Evolutionary conservation across 2,329 filamentous ascomycete species (phyloP), one percentile per base, ranked within the genome.

Genomic region (Colletotrichum siamense): DNA sequence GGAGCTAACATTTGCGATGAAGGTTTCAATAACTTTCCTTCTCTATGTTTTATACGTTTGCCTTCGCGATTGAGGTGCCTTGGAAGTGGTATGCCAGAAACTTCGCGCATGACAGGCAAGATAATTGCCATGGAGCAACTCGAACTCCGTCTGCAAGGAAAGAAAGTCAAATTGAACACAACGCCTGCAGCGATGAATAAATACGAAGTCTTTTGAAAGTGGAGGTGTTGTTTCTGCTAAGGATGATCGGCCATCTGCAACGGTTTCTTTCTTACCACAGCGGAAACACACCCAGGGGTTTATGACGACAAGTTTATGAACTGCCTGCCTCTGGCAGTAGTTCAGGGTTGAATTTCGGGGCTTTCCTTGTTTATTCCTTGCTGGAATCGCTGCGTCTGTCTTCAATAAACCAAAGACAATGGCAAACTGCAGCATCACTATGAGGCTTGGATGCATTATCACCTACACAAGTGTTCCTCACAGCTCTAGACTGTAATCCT

Each of bases 331-430:
- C 44, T 6, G 6, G n/a, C 6, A 49, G 12, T 49, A 1, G 5
- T 49, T 4, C n/a, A 22, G 10, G 12, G n/a, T 2, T n/a, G 6
- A 22, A 12, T 49, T 5, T n/a, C 1, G 10, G 39, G 5, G 3
- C 18, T n/a, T n/a, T 49, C 1, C 0, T 13, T 22, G 4, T 49
- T 18, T 49, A 6, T 13, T 49, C 6, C 44, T 2, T 49, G 2
- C 3, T 49, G n/a, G 0, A 49, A n/a, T 22, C 0, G 6, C 2
- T 49, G 44, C 6, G 12, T 7, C 22, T 7, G 0, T n/a, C 1
- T 49, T 8, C 3, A 22, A 22, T 13, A 22, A 12, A 49, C 44
- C 44, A 13, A 49, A 49, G 44, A 7, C 2, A 13, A n/a, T 22
- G 18, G 10, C 44, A 49, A 5, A 49, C 44, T 49, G 18, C 10